Base-by-base conservation (phyloP, 345 rosid genomes). In the Salix koriyanagi region DNA sequence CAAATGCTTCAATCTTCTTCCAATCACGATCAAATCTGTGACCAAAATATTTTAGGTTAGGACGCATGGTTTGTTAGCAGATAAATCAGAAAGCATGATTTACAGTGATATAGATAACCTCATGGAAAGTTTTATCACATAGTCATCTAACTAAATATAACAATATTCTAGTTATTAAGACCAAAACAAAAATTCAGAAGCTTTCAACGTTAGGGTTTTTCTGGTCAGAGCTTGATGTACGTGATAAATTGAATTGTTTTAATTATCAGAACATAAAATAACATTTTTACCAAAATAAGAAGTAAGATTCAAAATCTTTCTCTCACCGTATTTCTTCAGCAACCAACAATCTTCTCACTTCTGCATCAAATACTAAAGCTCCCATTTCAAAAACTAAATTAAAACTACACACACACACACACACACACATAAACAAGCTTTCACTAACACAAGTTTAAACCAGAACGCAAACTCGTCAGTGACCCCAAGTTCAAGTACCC, bases 1-100 rank as follows among this genome's bases (percentile, higher is more conserved):
- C 87, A 85, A 91, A 93, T 23, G 97, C 99, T 75, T 91, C 97
- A n/a, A 95, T 95, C 88, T 93, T 95, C 89, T 95, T 95, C 99
- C 99, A 93, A 67, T 95, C 97, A 68, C 99, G 93, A 80, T 95
- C 99, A 77, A 93, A 95, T 69, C 97, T 95, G 83, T 65, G 71
- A 67, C 14, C 39, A 73, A 78, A 75, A 41, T 7, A 39, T 52
- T 54, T 25, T 19, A 41, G 72, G 71, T 74, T 42, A 80, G 46
- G 1, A 73, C 0, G 5, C 10, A 37, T 4, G 8, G 42, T 32
- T 25, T 16, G 19, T 7, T 13, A 8, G 28, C 37, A 18, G 70
- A 26, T 7, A 70, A 61, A 37, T 19, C 9, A 26, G 41, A 28
- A 30, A 65, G 36, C 15, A 30, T 42, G 13, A n/a, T 14, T 54